A percentile compares a stretch with the other conserved stretches of the same genome.
These are phyloP conservation scores for Lactarius hatsudake DNA, from an alignment of 768 basidiomycete genomes.

Conservation along the genomic window DNA sequence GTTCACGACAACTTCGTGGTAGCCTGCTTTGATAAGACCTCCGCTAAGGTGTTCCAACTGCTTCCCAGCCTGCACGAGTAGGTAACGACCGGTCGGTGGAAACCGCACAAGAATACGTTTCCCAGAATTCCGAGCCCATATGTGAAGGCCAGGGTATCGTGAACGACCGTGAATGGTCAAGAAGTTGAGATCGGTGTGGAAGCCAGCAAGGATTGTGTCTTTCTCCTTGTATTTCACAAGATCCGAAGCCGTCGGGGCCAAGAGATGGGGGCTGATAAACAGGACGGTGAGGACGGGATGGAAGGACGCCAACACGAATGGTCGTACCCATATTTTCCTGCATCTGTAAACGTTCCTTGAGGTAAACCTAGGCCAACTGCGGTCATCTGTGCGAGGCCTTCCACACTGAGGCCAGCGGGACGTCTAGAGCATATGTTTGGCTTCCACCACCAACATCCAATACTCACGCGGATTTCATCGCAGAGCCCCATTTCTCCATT, in stretches of 20 bases:
- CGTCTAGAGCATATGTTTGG: constrained; percentile 6
- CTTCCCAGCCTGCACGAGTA: constrained; percentile 94
- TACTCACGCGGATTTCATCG: constrained; percentile 85
- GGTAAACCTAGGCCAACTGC: constrained; percentile 80
- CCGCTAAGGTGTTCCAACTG: constrained; percentile 87
- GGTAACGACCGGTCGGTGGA: constrained; percentile 71
- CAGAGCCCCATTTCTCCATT: constrained; percentile 84
- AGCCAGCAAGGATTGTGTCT: constrained; percentile 88
- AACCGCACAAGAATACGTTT: constrained; percentile 87
- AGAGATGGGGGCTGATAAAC: constrained; percentile 65
- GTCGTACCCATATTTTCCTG: constrained; percentile 78
- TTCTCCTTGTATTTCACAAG: constrained; percentile 72
- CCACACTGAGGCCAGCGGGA: constrained; percentile 52
- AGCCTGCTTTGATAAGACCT: constrained; percentile 88
- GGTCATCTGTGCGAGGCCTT: constrained; percentile 84
- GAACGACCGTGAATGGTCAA: constrained; percentile 89
- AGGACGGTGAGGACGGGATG: background rate
- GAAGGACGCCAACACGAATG: background rate
- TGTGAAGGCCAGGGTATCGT: constrained; percentile 82
- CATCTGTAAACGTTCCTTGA: constrained; percentile 65
- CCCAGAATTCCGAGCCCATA: constrained; percentile 94
- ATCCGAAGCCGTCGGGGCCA: constrained; percentile 94
- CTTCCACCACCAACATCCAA: background rate
- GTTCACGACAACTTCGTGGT: constrained; percentile 93
- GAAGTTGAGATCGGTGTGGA: constrained; percentile 93